A percentile compares a stretch with the other conserved stretches of the same genome.
phyloP scores from a whole-genome alignment of 257 asterid genomes.

The Gentiana macrophylla region DNA sequence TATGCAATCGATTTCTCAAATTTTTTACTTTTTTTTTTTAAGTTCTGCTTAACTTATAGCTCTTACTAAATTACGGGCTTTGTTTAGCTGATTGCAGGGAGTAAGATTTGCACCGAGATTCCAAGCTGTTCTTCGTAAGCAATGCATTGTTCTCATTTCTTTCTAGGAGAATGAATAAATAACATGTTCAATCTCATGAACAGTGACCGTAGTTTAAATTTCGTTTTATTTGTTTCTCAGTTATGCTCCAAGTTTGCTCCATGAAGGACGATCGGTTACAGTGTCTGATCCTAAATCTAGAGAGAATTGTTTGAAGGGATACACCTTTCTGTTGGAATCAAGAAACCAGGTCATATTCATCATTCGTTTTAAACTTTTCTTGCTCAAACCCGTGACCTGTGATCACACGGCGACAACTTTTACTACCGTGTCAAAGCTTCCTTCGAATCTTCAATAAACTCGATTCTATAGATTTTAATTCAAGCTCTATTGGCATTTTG shows the following conservation, averaged over 20 bases:
- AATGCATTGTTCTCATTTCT: slow-evolving; percentile 7
- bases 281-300: slow-evolving; percentile 69
- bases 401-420: too few relatives aligned
- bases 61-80: slow-evolving; percentile 21
- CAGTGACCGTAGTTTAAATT: too few relatives aligned
- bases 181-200: not conserved
- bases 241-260: slow-evolving; percentile 55
- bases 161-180: slow-evolving; percentile 4
- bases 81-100: slow-evolving; percentile 59
- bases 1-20: slow-evolving; percentile 12
- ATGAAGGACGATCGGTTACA: slow-evolving; percentile 53
- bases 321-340: slow-evolving; percentile 61
- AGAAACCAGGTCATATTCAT: slow-evolving; percentile 36
- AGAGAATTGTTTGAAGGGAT: slow-evolving; percentile 62
- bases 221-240: slow-evolving; percentile 26
- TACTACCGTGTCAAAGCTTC: too few relatives aligned
- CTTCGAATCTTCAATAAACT: too few relatives aligned
- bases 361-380: slow-evolving; percentile 7
- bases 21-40: not conserved
- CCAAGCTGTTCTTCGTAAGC: slow-evolving; percentile 67
- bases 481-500: not conserved
- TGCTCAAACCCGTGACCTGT: not conserved
- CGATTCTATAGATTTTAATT: not conserved
- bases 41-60: too few relatives aligned
- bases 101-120: slow-evolving; percentile 57